These are phyloP conservation scores for Tulasnella sp. DNA, from an alignment of 768 basidiomycete genomes.

Conservation along the genomic window DNA sequence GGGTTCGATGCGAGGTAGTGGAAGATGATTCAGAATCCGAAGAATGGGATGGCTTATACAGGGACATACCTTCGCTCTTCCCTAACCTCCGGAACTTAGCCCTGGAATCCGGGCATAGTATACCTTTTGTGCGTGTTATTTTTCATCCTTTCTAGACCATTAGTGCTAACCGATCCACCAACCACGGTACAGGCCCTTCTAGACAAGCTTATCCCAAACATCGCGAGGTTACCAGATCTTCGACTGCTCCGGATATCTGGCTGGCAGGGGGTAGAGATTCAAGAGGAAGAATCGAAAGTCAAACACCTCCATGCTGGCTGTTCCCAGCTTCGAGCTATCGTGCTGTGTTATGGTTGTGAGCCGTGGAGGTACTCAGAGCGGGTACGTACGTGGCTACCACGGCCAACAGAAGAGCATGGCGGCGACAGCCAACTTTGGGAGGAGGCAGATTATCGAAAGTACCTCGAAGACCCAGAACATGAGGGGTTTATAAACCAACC, in stretches of 20 bases:
- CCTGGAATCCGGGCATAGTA: too few species aligned
- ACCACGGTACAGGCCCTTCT: too few species aligned
- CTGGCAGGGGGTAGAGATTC: not conserved
- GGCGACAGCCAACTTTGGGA: not conserved
- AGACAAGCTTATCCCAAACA: not conserved
- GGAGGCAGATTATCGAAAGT: not conserved
- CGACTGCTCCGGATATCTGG: not conserved
- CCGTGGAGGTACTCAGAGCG: not conserved
- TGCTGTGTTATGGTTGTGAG: not conserved
- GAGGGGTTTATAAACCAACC: not conserved
- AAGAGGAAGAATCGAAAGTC: not conserved
- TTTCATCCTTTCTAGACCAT: too few species aligned
- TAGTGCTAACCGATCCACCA: too few species aligned
- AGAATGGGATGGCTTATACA: too few species aligned
- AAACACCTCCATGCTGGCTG: not conserved
- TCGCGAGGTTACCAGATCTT: not conserved
- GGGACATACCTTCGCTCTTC: too few species aligned
- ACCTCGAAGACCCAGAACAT: not conserved
- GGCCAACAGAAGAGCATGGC: too few species aligned
- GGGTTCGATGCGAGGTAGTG: too few species aligned
- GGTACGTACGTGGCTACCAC: not conserved
- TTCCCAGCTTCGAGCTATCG: not conserved
- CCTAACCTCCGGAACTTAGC: too few species aligned
- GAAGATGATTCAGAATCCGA: too few species aligned
- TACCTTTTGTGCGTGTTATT: too few species aligned